Evolutionary conservation across 805 yeast genomes (phyloP), one percentile per base, ranked within the genome.

Genomic region (Vanderwaltozyma yarrowii): DNA sequence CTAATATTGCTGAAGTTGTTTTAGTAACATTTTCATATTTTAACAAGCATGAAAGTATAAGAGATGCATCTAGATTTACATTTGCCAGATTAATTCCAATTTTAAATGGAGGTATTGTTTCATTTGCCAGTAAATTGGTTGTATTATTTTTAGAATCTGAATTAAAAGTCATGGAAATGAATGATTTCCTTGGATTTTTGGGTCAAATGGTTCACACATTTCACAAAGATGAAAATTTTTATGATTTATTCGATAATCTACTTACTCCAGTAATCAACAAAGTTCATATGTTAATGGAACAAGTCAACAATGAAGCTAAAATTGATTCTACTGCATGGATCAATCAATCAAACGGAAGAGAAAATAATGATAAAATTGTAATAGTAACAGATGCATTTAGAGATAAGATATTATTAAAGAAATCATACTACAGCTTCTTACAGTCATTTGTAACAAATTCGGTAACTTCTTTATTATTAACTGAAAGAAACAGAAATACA

Each of bases 171-270:
- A 63, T 67, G 37, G 96, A 88, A 56, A 64, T 89, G 55, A 70
- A 73, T 28, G 95, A 87, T 52, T 86, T 92, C 54, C 63, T 87
- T 39, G 73, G 89, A 29, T 89, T 92, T 57, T 63, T 92, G 44
- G 88, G 94, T 5, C 97, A 92, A 61, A 73, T 92, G 44, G 74
- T 82, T 37, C 96, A 89, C 57, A 73, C 70, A 46, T 86, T 80
- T 61, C 73, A 76, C 51, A 67, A 67, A 33, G 79, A 83, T 47
- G 76, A 73, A 31, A 71, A 69, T 32, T 75, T 87, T 38, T 86
- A 83, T 58, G 76, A 77, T 48, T 65, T 89, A 60, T 66, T 89
- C 45, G 76, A 81, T 50, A 78, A 78, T 39, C 64, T 92, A 42
- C 57, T 86, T 41, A 65, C 82, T 0, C 95, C 96, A n/a, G 68